Percentiles rank a stretch among this genome's conserved stretches.
These are phyloP conservation scores for Phytophthora hybrid DNA, from an alignment of 352 stramenopile genomes.

Conservation along the genomic window DNA sequence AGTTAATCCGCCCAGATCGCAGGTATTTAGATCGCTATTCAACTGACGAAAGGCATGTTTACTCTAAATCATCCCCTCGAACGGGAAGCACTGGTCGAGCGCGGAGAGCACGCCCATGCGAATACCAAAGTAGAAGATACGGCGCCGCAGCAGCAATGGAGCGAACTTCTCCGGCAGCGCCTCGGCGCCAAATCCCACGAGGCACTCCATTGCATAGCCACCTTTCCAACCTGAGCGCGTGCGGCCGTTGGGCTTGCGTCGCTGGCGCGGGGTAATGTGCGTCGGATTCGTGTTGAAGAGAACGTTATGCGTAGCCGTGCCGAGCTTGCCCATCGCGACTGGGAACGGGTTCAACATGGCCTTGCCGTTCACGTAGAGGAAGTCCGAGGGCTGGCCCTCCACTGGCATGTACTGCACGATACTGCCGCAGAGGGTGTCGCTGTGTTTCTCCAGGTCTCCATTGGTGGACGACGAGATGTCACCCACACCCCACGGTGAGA, in stretches of 20 bases:
- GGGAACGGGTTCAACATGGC: slow-evolving; percentile 63
- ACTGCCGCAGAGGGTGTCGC: slow-evolving; percentile 67
- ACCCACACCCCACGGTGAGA: slow-evolving; percentile 67
- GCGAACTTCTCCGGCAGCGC: slow-evolving; percentile 43
- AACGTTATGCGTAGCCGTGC: slow-evolving; percentile 36
- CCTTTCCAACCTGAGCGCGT: slow-evolving; percentile 27
- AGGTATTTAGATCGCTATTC: not conserved
- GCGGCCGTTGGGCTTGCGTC: slow-evolving; percentile 27
- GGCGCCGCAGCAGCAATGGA: slow-evolving; percentile 40
- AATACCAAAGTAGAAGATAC: slow-evolving; percentile 50
- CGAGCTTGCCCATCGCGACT: slow-evolving; percentile 40
- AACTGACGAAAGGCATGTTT: not conserved
- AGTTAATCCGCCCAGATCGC: too few relatives aligned
- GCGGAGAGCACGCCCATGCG: slow-evolving; percentile 38
- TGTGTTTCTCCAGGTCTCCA: slow-evolving; percentile 55
- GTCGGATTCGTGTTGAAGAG: slow-evolving; percentile 55
- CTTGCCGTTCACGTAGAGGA: slow-evolving; percentile 72
- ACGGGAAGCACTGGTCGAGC: slow-evolving; percentile 43
- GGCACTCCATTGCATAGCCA: slow-evolving; percentile 46
- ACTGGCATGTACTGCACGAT: slow-evolving; percentile 69
- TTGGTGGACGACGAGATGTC: slow-evolving; percentile 57
- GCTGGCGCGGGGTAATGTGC: slow-evolving; percentile 59
- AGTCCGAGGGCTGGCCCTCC: slow-evolving; percentile 34
- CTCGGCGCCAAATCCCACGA: slow-evolving; percentile 48
- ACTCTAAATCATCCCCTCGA: slow-evolving; percentile 32